phyloP scores from a whole-genome alignment of 73 alveolate species.

The Paramecium sexaurelia region DNA sequence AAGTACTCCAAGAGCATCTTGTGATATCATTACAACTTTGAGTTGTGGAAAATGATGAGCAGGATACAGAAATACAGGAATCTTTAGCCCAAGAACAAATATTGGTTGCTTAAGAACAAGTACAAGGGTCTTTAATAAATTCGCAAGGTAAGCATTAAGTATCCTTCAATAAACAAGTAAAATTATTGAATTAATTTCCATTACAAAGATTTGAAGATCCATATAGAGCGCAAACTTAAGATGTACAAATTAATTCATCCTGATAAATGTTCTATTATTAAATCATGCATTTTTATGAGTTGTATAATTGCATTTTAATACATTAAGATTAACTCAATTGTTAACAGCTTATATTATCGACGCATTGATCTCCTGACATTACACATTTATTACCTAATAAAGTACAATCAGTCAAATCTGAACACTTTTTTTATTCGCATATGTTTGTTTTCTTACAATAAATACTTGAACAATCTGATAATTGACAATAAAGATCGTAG shows the following conservation, averaged over 20 bases:
- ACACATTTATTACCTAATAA: neutral
- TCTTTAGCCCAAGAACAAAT: neutral
- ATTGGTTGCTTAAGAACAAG: neutral
- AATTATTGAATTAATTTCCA: neutral
- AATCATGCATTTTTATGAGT: neutral
- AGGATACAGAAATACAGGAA: neutral
- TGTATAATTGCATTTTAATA: neutral
- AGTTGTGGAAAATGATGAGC: neutral
- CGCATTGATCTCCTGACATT: neutral
- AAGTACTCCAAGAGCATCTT: neutral
- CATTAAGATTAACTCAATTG: neutral
- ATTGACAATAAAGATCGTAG: neutral
- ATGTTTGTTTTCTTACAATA: neutral
- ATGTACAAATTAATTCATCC: neutral
- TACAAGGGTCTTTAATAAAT: neutral
- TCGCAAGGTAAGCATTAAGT: neutral
- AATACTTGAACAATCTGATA: neutral
- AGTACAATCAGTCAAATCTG: neutral
- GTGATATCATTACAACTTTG: neutral
- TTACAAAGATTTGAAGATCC: neutral
- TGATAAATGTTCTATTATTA: neutral
- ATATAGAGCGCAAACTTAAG: neutral
- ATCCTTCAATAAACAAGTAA: neutral
- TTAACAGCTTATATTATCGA: neutral
- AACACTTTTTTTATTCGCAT: neutral